Percentiles rank a stretch among this genome's conserved stretches.
These are phyloP conservation scores for Colletotrichum spinosum DNA, from an alignment of 2,329 filamentous ascomycete species.

Conservation along the genomic window DNA sequence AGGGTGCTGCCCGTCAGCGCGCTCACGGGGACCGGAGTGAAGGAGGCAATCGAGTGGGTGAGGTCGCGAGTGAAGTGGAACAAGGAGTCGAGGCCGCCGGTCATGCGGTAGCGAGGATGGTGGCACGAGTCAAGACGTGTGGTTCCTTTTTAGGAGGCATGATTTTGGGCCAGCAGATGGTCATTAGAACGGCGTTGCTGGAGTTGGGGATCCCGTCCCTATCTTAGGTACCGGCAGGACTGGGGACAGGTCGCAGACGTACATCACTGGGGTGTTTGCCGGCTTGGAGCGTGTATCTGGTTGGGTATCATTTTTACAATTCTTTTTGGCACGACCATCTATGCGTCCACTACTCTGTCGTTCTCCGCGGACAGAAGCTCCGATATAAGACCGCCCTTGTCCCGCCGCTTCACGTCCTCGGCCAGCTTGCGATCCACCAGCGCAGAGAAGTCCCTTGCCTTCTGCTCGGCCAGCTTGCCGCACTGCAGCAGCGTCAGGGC, in stretches of 20 bases:
- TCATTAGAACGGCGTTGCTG: conserved; percentile 34
- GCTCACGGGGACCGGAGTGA: conserved; percentile 87
- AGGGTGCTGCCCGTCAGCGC: conserved; percentile 92
- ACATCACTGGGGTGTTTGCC: conserved; percentile 2
- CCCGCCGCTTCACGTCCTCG: conserved; percentile 81
- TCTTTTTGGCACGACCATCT: conserved; percentile 45
- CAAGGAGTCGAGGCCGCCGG: conserved; percentile 89
- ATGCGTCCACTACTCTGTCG: conserved; percentile 65
- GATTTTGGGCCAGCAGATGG: conserved; percentile 10
- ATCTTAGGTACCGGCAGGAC: neutral
- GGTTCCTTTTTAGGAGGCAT: conserved; percentile 24
- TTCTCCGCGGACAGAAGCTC: conserved; percentile 86
- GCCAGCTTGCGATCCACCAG: conserved; percentile 79
- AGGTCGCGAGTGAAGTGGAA: conserved; percentile 95
- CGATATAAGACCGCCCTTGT: conserved; percentile 82
- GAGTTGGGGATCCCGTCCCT: conserved; percentile 15
- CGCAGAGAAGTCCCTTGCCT: conserved; percentile 83
- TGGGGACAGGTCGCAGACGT: neutral
- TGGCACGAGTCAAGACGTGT: neutral
- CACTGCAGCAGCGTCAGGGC: conserved; percentile 83
- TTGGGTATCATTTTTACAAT: conserved; percentile 37
- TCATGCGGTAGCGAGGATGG: conserved; percentile 78
- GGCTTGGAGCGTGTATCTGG: conserved; percentile 24
- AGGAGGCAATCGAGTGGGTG: conserved; percentile 97
- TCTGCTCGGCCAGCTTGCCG: conserved; percentile 78